Base-by-base conservation (phyloP, 345 rosid species). In the Hypericum androsaemum region DNA sequence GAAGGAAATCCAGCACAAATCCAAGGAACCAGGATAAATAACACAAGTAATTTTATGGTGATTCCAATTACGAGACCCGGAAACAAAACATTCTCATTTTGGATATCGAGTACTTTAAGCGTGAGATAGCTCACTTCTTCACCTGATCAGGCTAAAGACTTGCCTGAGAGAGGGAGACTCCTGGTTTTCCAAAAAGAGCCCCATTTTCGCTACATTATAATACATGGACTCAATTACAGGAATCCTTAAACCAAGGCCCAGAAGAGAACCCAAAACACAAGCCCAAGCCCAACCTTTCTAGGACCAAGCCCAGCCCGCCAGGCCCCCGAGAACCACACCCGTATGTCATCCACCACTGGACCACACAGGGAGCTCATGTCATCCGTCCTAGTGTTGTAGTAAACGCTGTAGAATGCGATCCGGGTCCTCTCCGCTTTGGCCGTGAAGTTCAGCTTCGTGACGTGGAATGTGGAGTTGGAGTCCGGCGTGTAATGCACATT, bases 281-380 rank as follows among this genome's bases (percentile, higher is more conserved):
- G 39, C 12, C 72, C 65, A 8, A 71, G 22, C 7, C 44, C 65
- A 5, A 22, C 4, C 1, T 22, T 22, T 22, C 4, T 22, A 4
- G 32, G 32, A 1, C 67, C 65, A n/a, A 59, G n/a, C 37, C 53
- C 75, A 50, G 32, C 53, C 50, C 66, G 58, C 12, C 62, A 12
- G 5, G 82, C 73, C 28, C 70, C 71, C 0, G 95, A 76, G 62
- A 72, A 79, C 96, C 95, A 84, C 9, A 92, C 96, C 58, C 81
- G 67, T 8, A 92, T 76, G 45, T 88, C 83, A n/a, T 92, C 98
- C 52, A 92, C 75, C 59, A 92, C 98, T 2, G 98, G 98, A 50
- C 98, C 98, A 9, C 98, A 92, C 15, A 92, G 61, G 2, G 98
- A 92, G 77, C 96, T 88, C 98, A 83, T 80, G 65, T 88, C 98